phyloP scores from a whole-genome alignment of 2,329 filamentous ascomycete species.

The Fusarium albosuccineum region DNA sequence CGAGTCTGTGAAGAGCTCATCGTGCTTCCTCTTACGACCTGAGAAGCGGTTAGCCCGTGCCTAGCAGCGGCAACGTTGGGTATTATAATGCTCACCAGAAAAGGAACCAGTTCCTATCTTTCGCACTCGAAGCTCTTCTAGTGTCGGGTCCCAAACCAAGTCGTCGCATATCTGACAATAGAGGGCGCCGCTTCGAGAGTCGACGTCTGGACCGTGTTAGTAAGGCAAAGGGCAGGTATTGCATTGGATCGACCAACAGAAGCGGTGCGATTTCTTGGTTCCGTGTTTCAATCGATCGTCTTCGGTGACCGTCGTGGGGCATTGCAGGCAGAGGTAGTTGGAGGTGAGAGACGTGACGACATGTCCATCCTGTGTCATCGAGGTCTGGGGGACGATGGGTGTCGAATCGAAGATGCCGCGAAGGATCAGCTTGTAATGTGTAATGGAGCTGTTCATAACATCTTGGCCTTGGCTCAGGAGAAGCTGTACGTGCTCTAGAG shows the following conservation, averaged over 20 bases:
- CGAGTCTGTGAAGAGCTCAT: constrained; percentile 75
- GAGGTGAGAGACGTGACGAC: constrained; percentile 73
- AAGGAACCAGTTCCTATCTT: constrained; percentile 77
- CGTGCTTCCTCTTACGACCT: constrained; percentile 81
- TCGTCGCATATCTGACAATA: constrained; percentile 88
- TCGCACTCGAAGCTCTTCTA: constrained; percentile 79
- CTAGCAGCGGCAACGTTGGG: not conserved
- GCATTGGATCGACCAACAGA: constrained; percentile 68
- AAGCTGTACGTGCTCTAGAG: constrained; percentile 77
- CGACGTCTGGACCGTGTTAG: constrained; percentile 71
- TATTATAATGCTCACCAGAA: constrained; percentile 62
- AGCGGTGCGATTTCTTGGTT: constrained; percentile 76
- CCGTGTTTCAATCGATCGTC: constrained; percentile 77
- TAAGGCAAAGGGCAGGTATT: constrained; percentile 4
- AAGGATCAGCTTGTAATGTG: constrained; percentile 79
- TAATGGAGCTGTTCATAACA: constrained; percentile 75
- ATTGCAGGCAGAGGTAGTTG: constrained; percentile 81
- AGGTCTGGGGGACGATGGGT: constrained; percentile 75
- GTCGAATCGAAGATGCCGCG: constrained; percentile 77
- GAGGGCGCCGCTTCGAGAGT: constrained; percentile 79
- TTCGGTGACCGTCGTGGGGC: constrained; percentile 75
- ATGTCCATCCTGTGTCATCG: constrained; percentile 67
- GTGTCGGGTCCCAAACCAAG: constrained; percentile 83
- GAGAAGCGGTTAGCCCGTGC: constrained; percentile 7
- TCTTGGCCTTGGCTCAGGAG: constrained; percentile 73